These are phyloP conservation scores for Fusarium setosum DNA, from an alignment of 2,329 filamentous ascomycete genomes.

Conservation along the genomic window DNA sequence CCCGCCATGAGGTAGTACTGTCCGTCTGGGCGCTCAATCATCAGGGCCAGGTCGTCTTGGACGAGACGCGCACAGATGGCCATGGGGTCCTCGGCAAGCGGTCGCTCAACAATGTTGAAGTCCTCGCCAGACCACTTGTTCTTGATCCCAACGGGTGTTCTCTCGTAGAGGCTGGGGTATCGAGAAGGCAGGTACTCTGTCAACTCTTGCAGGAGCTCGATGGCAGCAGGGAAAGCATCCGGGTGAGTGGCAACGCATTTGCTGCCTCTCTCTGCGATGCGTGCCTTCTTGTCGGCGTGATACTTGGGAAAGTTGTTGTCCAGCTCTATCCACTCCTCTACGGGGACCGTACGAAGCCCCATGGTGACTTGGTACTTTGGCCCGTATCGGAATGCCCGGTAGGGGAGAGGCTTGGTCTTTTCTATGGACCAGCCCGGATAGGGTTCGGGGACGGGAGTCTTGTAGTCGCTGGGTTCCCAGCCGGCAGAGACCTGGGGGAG, in stretches of 20 bases:
- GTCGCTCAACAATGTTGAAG: conserved; percentile 74
- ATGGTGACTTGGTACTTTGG: conserved; percentile 82
- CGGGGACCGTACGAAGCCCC: conserved; percentile 77
- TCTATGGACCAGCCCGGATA: conserved; percentile 77
- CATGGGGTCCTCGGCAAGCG: conserved; percentile 83
- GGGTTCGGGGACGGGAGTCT: conserved; percentile 67
- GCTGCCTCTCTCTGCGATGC: conserved; percentile 73
- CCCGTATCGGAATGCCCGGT: conserved; percentile 82
- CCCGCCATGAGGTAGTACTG: conserved; percentile 86
- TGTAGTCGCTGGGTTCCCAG: conserved; percentile 55
- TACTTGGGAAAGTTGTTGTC: conserved; percentile 82
- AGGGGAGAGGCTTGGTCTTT: conserved; percentile 78
- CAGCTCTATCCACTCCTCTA: conserved; percentile 85
- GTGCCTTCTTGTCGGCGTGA: conserved; percentile 76
- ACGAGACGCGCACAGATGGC: conserved; percentile 76
- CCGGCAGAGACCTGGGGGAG: conserved; percentile 17
- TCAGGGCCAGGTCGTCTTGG: conserved; percentile 86
- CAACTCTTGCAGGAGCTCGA: conserved; percentile 82
- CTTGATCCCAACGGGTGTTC: conserved; percentile 72
- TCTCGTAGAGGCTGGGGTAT: conserved; percentile 77
- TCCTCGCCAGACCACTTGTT: conserved; percentile 78
- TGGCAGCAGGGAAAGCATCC: conserved; percentile 75
- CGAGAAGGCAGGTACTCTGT: conserved; percentile 76
- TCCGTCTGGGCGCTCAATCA: conserved; percentile 81
- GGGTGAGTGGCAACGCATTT: conserved; percentile 78